Base-by-base conservation (phyloP, 1,139 yeast genomes). In the Debaryomyces fabryi region DNA sequence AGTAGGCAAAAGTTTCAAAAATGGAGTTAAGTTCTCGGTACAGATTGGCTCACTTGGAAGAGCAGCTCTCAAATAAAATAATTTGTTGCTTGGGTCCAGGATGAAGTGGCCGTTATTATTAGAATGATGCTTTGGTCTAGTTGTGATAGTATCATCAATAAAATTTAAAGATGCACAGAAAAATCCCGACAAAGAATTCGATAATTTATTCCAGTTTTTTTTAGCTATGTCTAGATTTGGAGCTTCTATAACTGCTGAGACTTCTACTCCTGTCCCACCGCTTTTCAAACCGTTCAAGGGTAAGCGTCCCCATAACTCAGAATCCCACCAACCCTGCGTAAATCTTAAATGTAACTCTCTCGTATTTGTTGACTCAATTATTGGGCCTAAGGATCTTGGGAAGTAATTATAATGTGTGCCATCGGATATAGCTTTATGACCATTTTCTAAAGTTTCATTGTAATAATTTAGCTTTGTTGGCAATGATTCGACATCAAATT, bases 211-310 rank as follows among this genome's bases (percentile, higher is more conserved):
- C 99, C 99, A 95, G 44, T 80, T 74, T 4, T 68, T 57, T 52
- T 78, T 76, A 2, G 96, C 96, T 5, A 74, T 79, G 1, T 71
- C 74, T 39, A 78, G 68, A 27, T 75, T 60, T 1, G 67, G 69
- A 0, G 95, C 93, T 59, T 87, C 95, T 21, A 93, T 79, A 42
- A 84, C 77, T 0, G 97, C 95, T 89, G 96, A 89, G 9, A 93
- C 63, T 65, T 95, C 99, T 9, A 93, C 97, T 30, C 99, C 99
- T 3, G 95, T 88, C 2, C 99, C 99, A 20, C 99, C 99, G 46
- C 92, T 78, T 49, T 69, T 72, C 10, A 67, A 61, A 0, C 99
- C 99, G 56, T 82, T 71, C 43, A 73, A 70, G 0, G 97, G 97
- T 44, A 89, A 75, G 42, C 77, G 71, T 0, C 99, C 99, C 96